A percentile compares a stretch with the other conserved stretches of the same genome.
Evolutionary conservation across 371 early-diverging fungal species (phyloP).

Genomic region (Actinomortierella ambigua): DNA sequence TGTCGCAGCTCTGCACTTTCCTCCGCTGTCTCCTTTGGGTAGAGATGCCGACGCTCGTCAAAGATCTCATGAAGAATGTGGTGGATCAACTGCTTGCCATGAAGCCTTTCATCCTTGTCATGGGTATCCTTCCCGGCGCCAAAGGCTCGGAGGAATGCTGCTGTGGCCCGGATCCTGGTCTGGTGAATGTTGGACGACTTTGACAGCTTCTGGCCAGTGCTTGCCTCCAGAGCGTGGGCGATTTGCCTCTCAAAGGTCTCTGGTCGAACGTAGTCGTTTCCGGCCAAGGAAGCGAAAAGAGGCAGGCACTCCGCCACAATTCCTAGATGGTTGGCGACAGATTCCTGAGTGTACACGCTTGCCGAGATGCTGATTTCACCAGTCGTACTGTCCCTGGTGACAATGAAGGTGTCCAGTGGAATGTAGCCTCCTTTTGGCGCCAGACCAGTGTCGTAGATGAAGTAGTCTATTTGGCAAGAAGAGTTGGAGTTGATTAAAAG

Average conservation of each 20-base stretch:
- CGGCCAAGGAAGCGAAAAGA: slow-evolving; percentile 57
- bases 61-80: slow-evolving; percentile 12
- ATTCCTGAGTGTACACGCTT: slow-evolving; percentile 51
- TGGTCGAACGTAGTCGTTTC: slow-evolving; percentile 58
- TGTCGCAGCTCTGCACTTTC: slow-evolving; percentile 20
- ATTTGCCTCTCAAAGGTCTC: slow-evolving; percentile 51
- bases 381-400: slow-evolving; percentile 24
- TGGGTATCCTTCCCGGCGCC: slow-evolving; percentile 10
- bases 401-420: slow-evolving; percentile 51
- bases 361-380: slow-evolving; percentile 36
- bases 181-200: slow-evolving; percentile 20
- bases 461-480: slow-evolving; percentile 46
- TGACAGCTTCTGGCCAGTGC: slow-evolving; percentile 19
- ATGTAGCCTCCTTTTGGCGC: slow-evolving; percentile 55
- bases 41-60: slow-evolving; percentile 20
- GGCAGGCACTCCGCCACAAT: slow-evolving; percentile 48
- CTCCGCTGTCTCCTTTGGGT: slow-evolving; percentile 18
- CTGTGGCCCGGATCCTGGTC: slow-evolving; percentile 38
- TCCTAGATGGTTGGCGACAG: slow-evolving; percentile 47
- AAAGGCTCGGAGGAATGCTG: slow-evolving; percentile 24
- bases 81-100: too few relatives aligned
- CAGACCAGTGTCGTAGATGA: slow-evolving; percentile 54
- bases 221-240: slow-evolving; percentile 18
- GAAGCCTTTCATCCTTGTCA: slow-evolving; percentile 2
- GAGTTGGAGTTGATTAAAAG: neutral